Evolutionary conservation across 169 alveolate species (phyloP).

Genomic region (Eimeria brunetti): DNA sequence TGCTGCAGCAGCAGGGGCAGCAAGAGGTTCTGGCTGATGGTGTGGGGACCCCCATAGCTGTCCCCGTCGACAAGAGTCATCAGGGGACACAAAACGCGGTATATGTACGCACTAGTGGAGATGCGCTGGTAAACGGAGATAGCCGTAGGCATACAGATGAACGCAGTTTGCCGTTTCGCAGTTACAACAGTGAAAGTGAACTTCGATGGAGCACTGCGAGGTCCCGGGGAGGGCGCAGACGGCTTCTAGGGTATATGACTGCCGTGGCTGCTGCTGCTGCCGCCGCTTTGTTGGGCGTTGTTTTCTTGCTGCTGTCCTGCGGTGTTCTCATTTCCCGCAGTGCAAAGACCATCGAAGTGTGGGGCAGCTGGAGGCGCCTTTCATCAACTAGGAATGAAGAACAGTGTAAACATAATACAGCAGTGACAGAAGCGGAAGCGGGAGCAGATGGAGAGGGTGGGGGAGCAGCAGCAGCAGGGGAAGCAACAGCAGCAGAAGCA

Average conservation of each 20-base stretch:
- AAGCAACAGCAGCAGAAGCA: background rate
- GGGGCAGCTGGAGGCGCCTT: background rate
- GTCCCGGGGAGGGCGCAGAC: background rate
- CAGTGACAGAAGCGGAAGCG: background rate
- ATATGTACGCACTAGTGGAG: background rate
- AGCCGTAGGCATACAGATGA: background rate
- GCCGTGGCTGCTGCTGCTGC: background rate
- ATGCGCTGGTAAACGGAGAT: background rate
- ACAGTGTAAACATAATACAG: background rate
- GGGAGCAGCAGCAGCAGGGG: conserved; percentile 4
- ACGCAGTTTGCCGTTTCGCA: background rate
- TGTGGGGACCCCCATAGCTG: background rate
- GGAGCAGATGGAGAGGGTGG: background rate
- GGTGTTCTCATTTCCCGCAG: background rate
- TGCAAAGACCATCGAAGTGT: background rate
- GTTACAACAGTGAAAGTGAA: background rate
- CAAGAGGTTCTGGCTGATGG: background rate
- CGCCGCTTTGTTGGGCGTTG: background rate
- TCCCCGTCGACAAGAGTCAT: background rate
- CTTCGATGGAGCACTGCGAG: background rate
- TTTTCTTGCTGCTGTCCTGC: background rate
- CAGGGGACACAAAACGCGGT: background rate
- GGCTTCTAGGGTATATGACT: background rate
- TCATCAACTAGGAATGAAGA: background rate
- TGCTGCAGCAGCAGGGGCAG: background rate